Evolutionary conservation across 2,329 filamentous ascomycete genomes (phyloP).

Genomic region (Tetracladium maxilliforme): DNA sequence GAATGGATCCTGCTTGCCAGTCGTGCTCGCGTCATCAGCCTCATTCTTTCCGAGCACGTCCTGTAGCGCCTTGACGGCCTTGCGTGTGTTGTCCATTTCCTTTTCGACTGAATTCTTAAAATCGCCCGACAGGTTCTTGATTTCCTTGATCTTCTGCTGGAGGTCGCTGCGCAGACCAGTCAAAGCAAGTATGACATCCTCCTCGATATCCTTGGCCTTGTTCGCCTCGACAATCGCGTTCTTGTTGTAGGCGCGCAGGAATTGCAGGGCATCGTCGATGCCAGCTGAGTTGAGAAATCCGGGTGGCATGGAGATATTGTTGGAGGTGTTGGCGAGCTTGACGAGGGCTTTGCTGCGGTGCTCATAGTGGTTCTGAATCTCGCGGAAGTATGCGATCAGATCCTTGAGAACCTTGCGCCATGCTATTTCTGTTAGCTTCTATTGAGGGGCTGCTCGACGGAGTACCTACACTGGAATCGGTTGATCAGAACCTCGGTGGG

Average conservation of each 20-base stretch:
- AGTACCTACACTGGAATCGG: conserved; percentile 66
- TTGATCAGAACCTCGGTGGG: conserved; percentile 80
- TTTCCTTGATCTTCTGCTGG: conserved; percentile 95
- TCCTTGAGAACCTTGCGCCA: conserved; percentile 96
- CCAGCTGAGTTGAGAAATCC: conserved; percentile 69
- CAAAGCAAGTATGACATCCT: conserved; percentile 78
- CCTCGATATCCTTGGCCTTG: conserved; percentile 82
- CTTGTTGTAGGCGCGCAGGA: conserved; percentile 72
- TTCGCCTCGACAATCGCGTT: conserved; percentile 65
- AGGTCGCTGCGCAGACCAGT: conserved; percentile 78
- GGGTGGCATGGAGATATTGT: conserved; percentile 61
- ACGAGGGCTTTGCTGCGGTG: conserved; percentile 65
- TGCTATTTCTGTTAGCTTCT: conserved; percentile 30
- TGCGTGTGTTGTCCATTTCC: conserved; percentile 76
- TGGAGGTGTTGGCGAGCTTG: conserved; percentile 72
- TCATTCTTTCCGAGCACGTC: conserved; percentile 71
- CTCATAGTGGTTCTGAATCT: conserved; percentile 83
- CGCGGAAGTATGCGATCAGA: conserved; percentile 83
- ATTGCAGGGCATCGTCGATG: conserved; percentile 73
- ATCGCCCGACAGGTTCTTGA: conserved; percentile 82
- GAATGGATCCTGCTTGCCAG: conserved; percentile 85
- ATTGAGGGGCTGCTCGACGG: conserved; percentile 3
- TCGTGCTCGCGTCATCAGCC: conserved; percentile 57
- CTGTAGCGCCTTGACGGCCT: conserved; percentile 65
- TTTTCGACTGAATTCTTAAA: conserved; percentile 96